Conservation (phyloP, 768 basidiomycete genomes). For the Collybia nuda region DNA sequence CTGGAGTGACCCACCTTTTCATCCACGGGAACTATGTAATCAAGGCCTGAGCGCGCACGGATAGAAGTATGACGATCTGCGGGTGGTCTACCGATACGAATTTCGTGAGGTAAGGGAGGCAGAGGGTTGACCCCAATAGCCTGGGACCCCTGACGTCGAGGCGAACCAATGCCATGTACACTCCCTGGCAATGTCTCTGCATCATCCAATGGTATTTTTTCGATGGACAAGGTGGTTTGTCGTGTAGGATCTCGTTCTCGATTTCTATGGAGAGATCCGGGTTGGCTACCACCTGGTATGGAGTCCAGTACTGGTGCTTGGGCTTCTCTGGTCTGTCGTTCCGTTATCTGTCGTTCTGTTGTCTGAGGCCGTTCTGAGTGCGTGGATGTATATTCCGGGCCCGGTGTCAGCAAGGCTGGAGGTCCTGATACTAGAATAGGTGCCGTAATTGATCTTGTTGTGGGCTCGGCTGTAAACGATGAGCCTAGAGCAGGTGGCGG, state of each 20-base stretch:
- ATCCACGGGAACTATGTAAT: slow-evolving; percentile 38
- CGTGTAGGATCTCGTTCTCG: not conserved
- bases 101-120: slow-evolving; percentile 15
- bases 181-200: not conserved
- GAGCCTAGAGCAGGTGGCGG: too few species aligned
- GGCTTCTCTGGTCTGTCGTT: not conserved
- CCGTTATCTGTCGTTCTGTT: too few species aligned
- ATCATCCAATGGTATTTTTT: slow-evolving; percentile 3
- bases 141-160: not conserved
- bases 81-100: slow-evolving; percentile 6
- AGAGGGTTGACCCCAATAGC: slow-evolving; percentile 3
- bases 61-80: slow-evolving; percentile 3
- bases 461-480: not conserved
- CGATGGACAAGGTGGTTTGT: slow-evolving; percentile 1
- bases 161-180: too few species aligned
- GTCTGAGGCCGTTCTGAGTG: not conserved
- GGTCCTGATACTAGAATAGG: not conserved
- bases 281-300: not conserved
- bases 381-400: not conserved
- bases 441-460: not conserved
- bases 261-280: slow-evolving; percentile 6
- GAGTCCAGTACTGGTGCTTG: too few species aligned
- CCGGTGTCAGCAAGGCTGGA: not conserved
- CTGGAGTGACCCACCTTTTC: slow-evolving; percentile 19
- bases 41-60: slow-evolving; percentile 30